phyloP scores from a whole-genome alignment of 179 eudicot species.

The Actinidia arguta region DNA sequence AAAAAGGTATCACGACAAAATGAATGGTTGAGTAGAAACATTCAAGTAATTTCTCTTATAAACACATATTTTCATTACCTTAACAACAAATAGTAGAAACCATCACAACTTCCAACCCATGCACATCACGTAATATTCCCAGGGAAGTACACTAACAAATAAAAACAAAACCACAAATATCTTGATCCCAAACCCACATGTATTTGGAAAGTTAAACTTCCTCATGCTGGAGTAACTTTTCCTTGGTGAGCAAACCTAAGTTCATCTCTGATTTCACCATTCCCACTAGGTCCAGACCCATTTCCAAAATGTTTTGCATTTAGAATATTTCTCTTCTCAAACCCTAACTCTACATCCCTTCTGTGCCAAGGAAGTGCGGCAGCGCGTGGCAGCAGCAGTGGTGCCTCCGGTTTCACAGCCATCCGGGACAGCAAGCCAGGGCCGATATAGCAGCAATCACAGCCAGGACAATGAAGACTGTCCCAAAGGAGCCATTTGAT shows the following conservation, averaged over 20 bases:
- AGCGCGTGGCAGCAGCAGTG: conserved; percentile 22
- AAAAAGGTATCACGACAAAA: too few relatives aligned
- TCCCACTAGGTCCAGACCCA: conserved; percentile 14
- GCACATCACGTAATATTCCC: too few relatives aligned
- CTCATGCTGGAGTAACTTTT: too few relatives aligned
- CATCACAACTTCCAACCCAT: too few relatives aligned
- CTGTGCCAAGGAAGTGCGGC: conserved; percentile 39
- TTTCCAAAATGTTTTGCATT: conserved; percentile 40
- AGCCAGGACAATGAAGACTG: conserved; percentile 79
- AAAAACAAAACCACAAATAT: too few relatives aligned
- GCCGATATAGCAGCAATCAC: conserved; percentile 69
- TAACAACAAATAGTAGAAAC: too few relatives aligned
- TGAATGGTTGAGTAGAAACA: too few relatives aligned
- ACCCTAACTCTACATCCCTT: conserved; percentile 71
- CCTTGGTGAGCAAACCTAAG: conserved; percentile 33
- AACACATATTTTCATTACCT: too few relatives aligned
- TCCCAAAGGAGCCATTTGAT: conserved; percentile 71
- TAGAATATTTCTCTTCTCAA: conserved; percentile 41
- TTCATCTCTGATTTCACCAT: conserved; percentile 27
- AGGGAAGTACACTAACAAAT: too few relatives aligned
- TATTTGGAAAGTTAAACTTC: too few relatives aligned
- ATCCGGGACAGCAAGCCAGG: conserved; percentile 66
- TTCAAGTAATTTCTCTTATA: too few relatives aligned
- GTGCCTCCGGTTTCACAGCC: conserved; percentile 52
- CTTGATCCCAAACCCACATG: too few relatives aligned